A percentile compares a stretch with the other conserved stretches of the same genome.
These are phyloP conservation scores for Endocalyx cinctus DNA, from an alignment of 2,329 filamentous ascomycete species.

Conservation along the genomic window DNA sequence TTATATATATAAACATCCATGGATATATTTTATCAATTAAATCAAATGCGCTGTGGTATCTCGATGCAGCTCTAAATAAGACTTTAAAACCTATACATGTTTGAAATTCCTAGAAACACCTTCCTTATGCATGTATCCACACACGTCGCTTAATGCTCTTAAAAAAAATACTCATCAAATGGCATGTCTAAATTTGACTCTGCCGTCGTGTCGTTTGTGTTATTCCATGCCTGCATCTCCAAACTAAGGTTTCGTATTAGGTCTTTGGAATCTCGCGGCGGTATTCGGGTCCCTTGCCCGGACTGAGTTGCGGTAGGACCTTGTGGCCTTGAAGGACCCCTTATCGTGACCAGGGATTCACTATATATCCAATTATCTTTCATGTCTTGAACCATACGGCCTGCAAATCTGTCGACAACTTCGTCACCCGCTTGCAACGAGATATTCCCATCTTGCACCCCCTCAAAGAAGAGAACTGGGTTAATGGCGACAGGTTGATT, in stretches of 20 bases:
- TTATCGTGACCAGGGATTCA: constrained; percentile 31
- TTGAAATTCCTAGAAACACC: too few relatives aligned
- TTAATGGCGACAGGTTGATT: constrained; percentile 8
- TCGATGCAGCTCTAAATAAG: too few relatives aligned
- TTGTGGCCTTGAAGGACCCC: constrained; percentile 29
- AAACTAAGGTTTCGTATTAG: constrained; percentile 13
- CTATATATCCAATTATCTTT: constrained; percentile 38
- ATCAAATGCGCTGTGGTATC: too few relatives aligned
- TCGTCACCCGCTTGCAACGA: constrained; percentile 20
- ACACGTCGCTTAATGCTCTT: constrained; percentile 11
- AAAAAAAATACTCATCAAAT: constrained; percentile 19
- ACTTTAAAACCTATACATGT: too few relatives aligned
- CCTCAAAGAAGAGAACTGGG: constrained; percentile 17
- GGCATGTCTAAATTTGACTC: constrained; percentile 6
- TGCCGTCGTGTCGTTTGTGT: constrained; percentile 13
- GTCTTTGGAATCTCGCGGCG: constrained; percentile 11
- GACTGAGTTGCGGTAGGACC: constrained; percentile 29
- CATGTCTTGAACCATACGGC: constrained; percentile 41
- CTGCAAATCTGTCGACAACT: constrained; percentile 35
- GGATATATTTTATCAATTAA: too few relatives aligned
- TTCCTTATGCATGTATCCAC: too few relatives aligned
- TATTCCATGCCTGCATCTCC: constrained; percentile 21
- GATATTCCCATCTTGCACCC: constrained; percentile 8
- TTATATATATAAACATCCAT: too few relatives aligned
- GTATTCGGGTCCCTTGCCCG: constrained; percentile 28